Percentiles rank a stretch among this genome's conserved stretches.
phyloP scores from a whole-genome alignment of 176 grass and related monocot species.

The Pontederia paniculata region DNA sequence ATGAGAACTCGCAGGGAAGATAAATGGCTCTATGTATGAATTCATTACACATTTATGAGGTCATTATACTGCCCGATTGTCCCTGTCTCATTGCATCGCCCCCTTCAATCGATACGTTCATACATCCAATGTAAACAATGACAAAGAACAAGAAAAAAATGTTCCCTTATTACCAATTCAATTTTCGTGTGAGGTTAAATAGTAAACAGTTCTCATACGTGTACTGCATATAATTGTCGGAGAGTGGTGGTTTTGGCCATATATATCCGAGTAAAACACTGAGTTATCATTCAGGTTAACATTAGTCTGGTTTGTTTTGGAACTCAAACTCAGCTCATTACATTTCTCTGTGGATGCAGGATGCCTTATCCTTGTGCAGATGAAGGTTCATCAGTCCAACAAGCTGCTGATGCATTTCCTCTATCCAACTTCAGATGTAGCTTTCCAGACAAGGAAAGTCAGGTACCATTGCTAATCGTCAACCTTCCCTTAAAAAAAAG shows the following conservation, averaged over 20 bases:
- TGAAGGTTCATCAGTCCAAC: background rate
- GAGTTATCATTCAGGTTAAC: no score
- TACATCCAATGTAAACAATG: background rate
- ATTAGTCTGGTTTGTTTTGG: no score
- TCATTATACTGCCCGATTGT: background rate
- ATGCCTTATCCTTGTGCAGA: background rate
- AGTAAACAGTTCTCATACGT: background rate
- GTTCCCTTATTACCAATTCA: background rate
- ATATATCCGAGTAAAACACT: no score
- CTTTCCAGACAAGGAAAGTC: background rate
- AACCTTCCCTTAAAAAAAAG: no score
- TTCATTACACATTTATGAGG: conserved; percentile 4
- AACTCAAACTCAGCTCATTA: no score
- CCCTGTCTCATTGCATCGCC: background rate
- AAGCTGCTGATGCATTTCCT: background rate
- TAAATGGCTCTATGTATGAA: background rate
- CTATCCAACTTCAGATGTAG: background rate
- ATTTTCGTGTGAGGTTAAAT: background rate
- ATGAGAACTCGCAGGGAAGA: background rate
- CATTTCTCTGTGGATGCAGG: background rate
- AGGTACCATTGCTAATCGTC: no score
- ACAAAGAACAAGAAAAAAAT: conserved; percentile 8
- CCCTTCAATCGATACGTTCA: background rate
- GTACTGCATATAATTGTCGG: no score
- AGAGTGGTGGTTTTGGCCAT: no score